A percentile compares a stretch with the other conserved stretches of the same genome.
These are phyloP conservation scores for Trametes meyenii DNA, from an alignment of 768 basidiomycete species.

Conservation along the genomic window DNA sequence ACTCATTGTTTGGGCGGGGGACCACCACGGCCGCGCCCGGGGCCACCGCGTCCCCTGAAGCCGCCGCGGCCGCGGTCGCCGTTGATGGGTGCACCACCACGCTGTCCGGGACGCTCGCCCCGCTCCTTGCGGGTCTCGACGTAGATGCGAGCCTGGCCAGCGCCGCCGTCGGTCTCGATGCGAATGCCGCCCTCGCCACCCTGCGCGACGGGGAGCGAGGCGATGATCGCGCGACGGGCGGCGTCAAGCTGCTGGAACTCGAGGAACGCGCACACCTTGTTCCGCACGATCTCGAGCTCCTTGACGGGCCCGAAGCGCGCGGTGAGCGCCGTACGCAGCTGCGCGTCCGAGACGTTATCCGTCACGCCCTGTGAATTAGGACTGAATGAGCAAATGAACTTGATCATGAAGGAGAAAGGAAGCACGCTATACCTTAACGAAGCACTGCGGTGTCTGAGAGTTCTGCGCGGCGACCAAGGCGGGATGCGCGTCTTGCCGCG, in stretches of 20 bases:
- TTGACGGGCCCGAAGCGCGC: conserved; percentile 80
- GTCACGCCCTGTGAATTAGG: conserved; percentile 60
- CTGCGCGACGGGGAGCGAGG: conserved; percentile 61
- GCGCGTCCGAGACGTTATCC: conserved; percentile 58
- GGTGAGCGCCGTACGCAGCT: conserved; percentile 53
- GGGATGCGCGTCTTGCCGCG: conserved; percentile 48
- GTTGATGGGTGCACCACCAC: conserved; percentile 59
- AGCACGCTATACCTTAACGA: conserved; percentile 75
- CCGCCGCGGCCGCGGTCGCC: conserved; percentile 56
- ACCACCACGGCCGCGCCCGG: conserved; percentile 46
- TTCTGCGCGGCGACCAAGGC: conserved; percentile 56
- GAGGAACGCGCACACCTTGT: conserved; percentile 92
- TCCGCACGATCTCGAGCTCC: conserved; percentile 85
- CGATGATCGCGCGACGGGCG: conserved; percentile 84
- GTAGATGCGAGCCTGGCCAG: conserved; percentile 55
- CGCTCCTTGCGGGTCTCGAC: conserved; percentile 94
- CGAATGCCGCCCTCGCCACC: conserved; percentile 92
- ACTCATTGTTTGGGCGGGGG: conserved; percentile 30
- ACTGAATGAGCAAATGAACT: not conserved
- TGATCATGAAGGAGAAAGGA: not conserved
- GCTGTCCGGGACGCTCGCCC: conserved; percentile 71
- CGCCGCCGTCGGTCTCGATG: conserved; percentile 65
- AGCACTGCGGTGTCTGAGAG: conserved; percentile 78
- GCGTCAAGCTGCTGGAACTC: conserved; percentile 80
- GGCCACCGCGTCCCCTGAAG: conserved; percentile 50